Percentiles rank a stretch among this genome's conserved stretches.
These are phyloP conservation scores for Ogataea kodamae DNA, from an alignment of 805 yeast species.

Conservation along the genomic window DNA sequence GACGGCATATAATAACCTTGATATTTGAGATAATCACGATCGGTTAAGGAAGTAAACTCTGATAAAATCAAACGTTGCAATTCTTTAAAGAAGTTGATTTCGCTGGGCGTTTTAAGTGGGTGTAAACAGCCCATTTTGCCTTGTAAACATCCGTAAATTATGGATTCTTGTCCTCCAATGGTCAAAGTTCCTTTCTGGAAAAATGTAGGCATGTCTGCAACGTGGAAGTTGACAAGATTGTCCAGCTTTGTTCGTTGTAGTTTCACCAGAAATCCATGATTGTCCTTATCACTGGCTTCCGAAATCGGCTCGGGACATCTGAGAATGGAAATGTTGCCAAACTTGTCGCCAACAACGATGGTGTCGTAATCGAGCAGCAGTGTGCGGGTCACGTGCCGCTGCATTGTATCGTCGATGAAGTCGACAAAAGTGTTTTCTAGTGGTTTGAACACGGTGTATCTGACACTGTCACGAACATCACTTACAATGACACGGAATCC, in stretches of 20 bases:
- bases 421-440: constrained; percentile 49
- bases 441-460: constrained; percentile 51
- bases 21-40: constrained; percentile 63
- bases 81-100: constrained; percentile 53
- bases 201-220: constrained; percentile 69
- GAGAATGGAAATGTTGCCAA: constrained; percentile 73
- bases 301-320: constrained; percentile 54
- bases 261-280: constrained; percentile 38
- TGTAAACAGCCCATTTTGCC: constrained; percentile 76
- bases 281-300: constrained; percentile 48
- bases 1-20: constrained; percentile 82
- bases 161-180: constrained; percentile 60
- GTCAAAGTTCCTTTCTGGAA: constrained; percentile 53
- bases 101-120: constrained; percentile 63
- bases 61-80: constrained; percentile 48
- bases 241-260: constrained; percentile 44
- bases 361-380: constrained; percentile 70
- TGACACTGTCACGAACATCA: constrained; percentile 67
- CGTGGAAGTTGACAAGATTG: constrained; percentile 52
- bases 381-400: constrained; percentile 63
- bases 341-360: constrained; percentile 79
- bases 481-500: constrained; percentile 64
- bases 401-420: constrained; percentile 65
- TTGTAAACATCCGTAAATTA: constrained; percentile 72
- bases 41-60: constrained; percentile 44